Evolutionary conservation across 2,329 filamentous ascomycete genomes (phyloP), one percentile per base, ranked within the genome.

Genomic region (Arthrobotrys iridis): DNA sequence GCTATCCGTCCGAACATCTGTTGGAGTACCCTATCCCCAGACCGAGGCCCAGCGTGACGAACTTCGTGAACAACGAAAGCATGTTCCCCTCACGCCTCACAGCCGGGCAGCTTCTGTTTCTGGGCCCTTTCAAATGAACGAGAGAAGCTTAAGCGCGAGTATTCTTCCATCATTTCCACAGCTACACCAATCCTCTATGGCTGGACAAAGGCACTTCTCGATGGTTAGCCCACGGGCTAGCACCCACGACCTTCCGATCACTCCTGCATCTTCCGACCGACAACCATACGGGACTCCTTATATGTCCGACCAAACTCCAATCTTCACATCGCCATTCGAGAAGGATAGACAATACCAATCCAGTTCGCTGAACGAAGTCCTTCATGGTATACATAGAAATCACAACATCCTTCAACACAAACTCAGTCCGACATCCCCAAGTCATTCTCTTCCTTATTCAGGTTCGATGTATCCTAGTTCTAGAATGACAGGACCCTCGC

Each of bases 371-470:
- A 64, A 59, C 24, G 71, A 75, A 45, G 71, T 75, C 50, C 63
- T 75, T 64, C 71, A 75, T 22, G 57, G 57, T 58, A 50, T 57
- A 41, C 71, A 68, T 63, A 63, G 63, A 75, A 75, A 75, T 24
- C 71, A 58, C 71, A 75, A 75, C 71, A 75, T 68, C 22, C 22
- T 75, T 30, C 71, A 75, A 75, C 71, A 75, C 71, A 75, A 75
- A 68, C 63, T 75, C 58, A 75, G 71, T 52, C 71, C 71, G 40
- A 75, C 71, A n/a, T 75, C 71, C 30, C 71, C 71, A 18, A 75
- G 62, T 41, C 58, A 64, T 20, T 40, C 71, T 24, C 71, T 78
- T n/a, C 58, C 72, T 50, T 78, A 79, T 59, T 68, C 72, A 22
- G 73, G 67, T 18, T 75, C 77, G 62, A 77, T 71, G 52, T 75